These are phyloP conservation scores for Marasmius fiardii DNA, from an alignment of 1,284 basidiomycete species.

Conservation along the genomic window DNA sequence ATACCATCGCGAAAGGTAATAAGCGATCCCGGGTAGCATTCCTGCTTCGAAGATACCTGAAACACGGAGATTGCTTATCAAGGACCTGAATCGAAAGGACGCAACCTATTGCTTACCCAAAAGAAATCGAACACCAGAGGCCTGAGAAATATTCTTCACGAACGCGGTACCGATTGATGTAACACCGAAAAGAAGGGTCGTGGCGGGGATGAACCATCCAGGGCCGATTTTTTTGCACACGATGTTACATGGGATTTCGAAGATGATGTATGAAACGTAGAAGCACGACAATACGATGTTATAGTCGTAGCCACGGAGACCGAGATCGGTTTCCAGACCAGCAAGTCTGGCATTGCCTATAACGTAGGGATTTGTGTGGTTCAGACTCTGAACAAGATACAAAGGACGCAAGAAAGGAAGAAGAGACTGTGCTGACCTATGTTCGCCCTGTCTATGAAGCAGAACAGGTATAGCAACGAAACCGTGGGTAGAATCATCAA, in stretches of 20 bases:
- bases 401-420: too few relatives aligned
- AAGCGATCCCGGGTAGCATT: neutral
- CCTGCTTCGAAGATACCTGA: neutral
- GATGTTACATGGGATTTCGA: neutral
- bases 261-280: conserved; percentile 4
- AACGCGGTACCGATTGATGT: neutral
- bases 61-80: neutral
- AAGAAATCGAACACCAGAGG: neutral
- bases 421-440: neutral
- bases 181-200: neutral
- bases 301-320: conserved; percentile 11
- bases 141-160: neutral
- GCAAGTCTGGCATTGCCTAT: conserved; percentile 10
- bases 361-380: neutral
- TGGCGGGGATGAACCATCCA: neutral
- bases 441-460: conserved; percentile 4
- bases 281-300: conserved; percentile 8
- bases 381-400: too few relatives aligned
- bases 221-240: neutral
- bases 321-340: conserved; percentile 11
- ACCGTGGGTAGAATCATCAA: neutral
- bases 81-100: neutral
- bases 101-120: neutral
- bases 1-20: neutral
- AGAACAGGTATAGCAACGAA: neutral